Evolutionary conservation across 2,329 filamentous ascomycete species (phyloP).

Genomic region (Cercospora canescens): DNA sequence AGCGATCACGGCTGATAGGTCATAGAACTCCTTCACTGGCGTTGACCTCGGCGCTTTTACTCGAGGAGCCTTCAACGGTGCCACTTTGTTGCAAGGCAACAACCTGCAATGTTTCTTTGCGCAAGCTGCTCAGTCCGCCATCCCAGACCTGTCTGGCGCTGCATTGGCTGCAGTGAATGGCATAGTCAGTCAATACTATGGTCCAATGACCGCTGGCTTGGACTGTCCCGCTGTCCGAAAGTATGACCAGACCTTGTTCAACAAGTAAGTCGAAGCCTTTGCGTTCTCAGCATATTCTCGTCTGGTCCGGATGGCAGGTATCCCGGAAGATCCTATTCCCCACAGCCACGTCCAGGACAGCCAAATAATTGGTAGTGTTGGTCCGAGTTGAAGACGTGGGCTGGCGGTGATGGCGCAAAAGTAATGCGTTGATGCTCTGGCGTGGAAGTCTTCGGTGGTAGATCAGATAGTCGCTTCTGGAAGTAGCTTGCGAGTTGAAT

Average conservation of each 20-base stretch:
- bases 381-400: not conserved
- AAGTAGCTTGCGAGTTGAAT: not conserved
- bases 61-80: conserved; percentile 43
- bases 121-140: conserved; percentile 4
- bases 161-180: conserved; percentile 10
- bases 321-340: not conserved
- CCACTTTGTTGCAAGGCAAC: conserved; percentile 15
- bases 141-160: conserved; percentile 28
- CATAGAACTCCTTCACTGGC: conserved; percentile 15
- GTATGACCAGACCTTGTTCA: conserved; percentile 7
- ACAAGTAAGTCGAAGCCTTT: not conserved
- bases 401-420: not conserved
- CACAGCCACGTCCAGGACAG: not conserved
- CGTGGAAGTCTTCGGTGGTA: not conserved
- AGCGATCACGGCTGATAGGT: not conserved
- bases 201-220: conserved; percentile 3
- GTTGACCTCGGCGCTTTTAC: conserved; percentile 40
- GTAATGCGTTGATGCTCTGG: not conserved
- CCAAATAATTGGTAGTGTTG: not conserved
- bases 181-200: conserved; percentile 7
- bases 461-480: not conserved
- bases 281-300: not conserved
- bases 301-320: not conserved
- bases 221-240: conserved; percentile 9
- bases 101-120: conserved; percentile 15